These are phyloP conservation scores for Melampsora larici-populina DNA, from an alignment of 1,284 basidiomycete genomes.

Conservation along the genomic window DNA sequence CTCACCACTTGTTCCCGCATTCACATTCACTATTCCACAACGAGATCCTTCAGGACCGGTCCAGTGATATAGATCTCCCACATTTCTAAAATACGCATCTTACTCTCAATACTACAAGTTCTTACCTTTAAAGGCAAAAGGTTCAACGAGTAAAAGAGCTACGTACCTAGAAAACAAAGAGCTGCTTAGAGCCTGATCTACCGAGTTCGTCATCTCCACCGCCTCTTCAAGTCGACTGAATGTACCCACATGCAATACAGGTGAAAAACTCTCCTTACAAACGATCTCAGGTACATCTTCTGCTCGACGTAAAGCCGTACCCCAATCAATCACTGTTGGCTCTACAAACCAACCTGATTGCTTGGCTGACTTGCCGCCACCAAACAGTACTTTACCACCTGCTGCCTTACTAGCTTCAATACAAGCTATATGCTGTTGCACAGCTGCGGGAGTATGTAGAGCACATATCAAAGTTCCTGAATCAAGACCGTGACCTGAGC, in stretches of 20 bases:
- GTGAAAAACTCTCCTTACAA: constrained; percentile 79
- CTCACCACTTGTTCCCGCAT: constrained; percentile 43
- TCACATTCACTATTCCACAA: constrained; percentile 50
- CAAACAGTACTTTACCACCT: constrained; percentile 72
- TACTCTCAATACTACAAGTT: constrained; percentile 48
- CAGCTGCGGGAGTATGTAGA: constrained; percentile 68
- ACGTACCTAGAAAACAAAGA: constrained; percentile 71
- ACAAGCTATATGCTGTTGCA: constrained; percentile 66
- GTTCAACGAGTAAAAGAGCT: constrained; percentile 65
- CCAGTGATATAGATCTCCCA: constrained; percentile 48
- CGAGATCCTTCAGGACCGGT: constrained; percentile 47
- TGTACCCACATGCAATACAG: constrained; percentile 77
- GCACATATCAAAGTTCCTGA: constrained; percentile 75
- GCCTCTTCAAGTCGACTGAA: constrained; percentile 88
- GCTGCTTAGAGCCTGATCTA: constrained; percentile 83
- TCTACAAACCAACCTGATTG: constrained; percentile 76
- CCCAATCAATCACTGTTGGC: constrained; percentile 69
- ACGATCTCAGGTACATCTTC: constrained; percentile 65
- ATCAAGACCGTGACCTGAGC: constrained; percentile 76
- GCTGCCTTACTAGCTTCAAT: constrained; percentile 64
- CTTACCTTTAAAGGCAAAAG: constrained; percentile 68
- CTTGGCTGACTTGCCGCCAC: constrained; percentile 61
- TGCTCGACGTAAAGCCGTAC: constrained; percentile 58
- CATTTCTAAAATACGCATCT: constrained; percentile 7
- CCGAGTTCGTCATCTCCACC: constrained; percentile 85